phyloP scores from a whole-genome alignment of 2,329 filamentous ascomycete genomes.

The Cladophialophora bantiana region DNA sequence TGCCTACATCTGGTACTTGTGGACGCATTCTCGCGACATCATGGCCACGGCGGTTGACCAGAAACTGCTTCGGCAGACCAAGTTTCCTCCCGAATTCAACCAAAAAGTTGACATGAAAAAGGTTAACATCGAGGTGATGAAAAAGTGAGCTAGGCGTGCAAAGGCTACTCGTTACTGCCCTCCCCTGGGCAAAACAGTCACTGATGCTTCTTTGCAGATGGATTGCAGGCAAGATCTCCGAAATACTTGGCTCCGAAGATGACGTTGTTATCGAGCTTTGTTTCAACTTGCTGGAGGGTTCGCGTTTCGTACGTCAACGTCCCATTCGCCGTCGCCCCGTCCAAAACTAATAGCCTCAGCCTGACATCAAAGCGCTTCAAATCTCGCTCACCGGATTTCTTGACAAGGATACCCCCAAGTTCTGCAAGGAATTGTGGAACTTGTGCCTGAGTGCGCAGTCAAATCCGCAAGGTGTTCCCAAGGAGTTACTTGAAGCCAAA shows the following conservation, averaged over 20 bases:
- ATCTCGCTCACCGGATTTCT: conserved; percentile 95
- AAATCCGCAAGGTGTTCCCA: conserved; percentile 88
- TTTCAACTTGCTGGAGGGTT: conserved; percentile 73
- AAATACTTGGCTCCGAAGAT: conserved; percentile 90
- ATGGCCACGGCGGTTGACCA: conserved; percentile 75
- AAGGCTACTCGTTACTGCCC: conserved; percentile 28
- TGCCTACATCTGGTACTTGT: not conserved
- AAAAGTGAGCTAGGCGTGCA: conserved; percentile 70
- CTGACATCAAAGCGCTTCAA: conserved; percentile 93
- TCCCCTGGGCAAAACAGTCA: too few species aligned
- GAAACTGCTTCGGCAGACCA: conserved; percentile 87
- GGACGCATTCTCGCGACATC: conserved; percentile 9
- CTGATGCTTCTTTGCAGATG: conserved; percentile 66
- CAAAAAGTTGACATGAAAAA: conserved; percentile 97
- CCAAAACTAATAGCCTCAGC: conserved; percentile 60
- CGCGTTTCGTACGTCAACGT: conserved; percentile 70
- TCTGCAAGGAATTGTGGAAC: conserved; percentile 94
- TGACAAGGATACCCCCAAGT: conserved; percentile 85
- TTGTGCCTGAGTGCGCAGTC: conserved; percentile 87
- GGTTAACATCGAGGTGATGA: conserved; percentile 97
- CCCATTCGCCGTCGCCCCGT: not conserved
- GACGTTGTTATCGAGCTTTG: conserved; percentile 92
- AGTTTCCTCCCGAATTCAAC: conserved; percentile 91
- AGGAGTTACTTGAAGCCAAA: conserved; percentile 93
- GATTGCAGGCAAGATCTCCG: conserved; percentile 87